phyloP scores from a whole-genome alignment of 192 early-diverging fungal genomes.

The Podila epigama region DNA sequence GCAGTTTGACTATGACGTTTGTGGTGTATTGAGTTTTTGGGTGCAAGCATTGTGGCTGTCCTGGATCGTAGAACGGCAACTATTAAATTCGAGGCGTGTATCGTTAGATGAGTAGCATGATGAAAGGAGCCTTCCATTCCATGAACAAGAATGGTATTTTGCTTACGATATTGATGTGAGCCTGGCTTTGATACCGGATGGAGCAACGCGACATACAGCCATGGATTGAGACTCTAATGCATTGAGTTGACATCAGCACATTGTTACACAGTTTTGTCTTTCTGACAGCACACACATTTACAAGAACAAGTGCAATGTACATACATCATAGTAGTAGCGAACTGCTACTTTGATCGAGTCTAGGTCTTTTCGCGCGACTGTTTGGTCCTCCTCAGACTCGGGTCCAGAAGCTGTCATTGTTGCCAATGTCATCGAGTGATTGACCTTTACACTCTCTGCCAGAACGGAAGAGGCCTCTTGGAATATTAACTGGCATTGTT shows the following conservation, averaged over 20 bases:
- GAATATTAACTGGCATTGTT: slow-evolving; percentile 14
- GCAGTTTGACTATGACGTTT: background rate
- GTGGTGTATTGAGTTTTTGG: background rate
- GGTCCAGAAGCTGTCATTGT: no score
- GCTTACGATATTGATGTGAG: background rate
- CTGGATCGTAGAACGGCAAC: background rate
- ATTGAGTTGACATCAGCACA: no score
- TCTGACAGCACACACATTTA: no score
- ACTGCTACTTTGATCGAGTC: background rate
- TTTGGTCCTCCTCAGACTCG: background rate
- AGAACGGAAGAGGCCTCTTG: slow-evolving; percentile 13
- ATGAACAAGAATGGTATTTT: background rate
- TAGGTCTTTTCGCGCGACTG: background rate
- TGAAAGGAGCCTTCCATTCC: no score
- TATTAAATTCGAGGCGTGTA: background rate
- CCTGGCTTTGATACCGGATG: background rate
- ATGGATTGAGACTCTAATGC: no score
- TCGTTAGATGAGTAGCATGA: no score
- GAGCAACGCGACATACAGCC: background rate
- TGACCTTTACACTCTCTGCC: slow-evolving; percentile 13
- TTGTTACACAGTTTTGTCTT: no score
- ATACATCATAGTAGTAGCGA: background rate
- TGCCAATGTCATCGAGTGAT: slow-evolving; percentile 1
- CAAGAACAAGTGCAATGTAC: background rate
- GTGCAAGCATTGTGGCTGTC: background rate